Evolutionary conservation across 2,329 filamentous ascomycete species (phyloP), one percentile per base, ranked within the genome.

Genomic region (Cladosporium sp.): DNA sequence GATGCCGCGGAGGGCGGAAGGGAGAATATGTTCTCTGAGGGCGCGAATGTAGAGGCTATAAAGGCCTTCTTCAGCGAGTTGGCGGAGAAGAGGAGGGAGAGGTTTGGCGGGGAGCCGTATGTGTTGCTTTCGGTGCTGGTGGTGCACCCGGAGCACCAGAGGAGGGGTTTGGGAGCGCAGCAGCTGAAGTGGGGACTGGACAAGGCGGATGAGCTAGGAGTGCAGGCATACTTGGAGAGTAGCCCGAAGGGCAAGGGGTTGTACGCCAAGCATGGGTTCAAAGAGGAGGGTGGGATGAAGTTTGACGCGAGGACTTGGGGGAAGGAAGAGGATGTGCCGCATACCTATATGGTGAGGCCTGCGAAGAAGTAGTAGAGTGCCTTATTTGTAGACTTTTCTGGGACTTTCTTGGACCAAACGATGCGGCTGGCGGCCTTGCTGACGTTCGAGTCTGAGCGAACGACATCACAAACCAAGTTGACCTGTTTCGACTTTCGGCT

Each of bases 171-270:
- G 4, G 81, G 75, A 0, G 73, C 61, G 2, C 67, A 79, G 67
- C 67, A 79, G 30, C 41, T 83, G 67, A 68, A 78, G 21, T 78
- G 77, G 76, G 81, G 80, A 0, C 38, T 79, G 14, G 67, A 75
- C 34, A 74, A 77, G 63, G 81, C 80, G 36, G 80, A 83, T 69
- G 67, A 73, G 55, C 69, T 78, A 58, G 76, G 77, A 0, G 44
- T 81, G 58, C 71, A 73, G 15, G 72, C 71, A 2, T 83, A 80
- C 71, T 60, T 83, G 38, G 80, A 81, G 68, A 74, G 77, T 7
- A 78, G 74, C n/a, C 69, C 73, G 28, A 69, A 71, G 58, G 81
- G 77, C 0, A 72, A 74, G 64, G 72, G 72, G 11, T 66, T 83
- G 24, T 83, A 83, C 67, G 76, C 76, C 69, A 73, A 71, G 64